Conservation (phyloP, 768 basidiomycete genomes). For the Pholiota molesta region DNA sequence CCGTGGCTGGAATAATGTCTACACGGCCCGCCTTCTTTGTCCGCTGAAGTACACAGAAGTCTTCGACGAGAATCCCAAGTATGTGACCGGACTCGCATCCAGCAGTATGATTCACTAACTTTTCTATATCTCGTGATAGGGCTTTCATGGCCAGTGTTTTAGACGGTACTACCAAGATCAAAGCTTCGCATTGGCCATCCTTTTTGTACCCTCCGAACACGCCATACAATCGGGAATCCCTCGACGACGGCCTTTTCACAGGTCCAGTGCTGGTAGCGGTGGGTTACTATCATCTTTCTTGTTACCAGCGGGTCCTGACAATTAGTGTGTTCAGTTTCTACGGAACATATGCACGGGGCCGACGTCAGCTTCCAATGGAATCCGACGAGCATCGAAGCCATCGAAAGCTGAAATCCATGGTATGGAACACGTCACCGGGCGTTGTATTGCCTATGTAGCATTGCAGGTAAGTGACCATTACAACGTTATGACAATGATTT, state of each 20-base stretch:
- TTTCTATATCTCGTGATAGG: neutral
- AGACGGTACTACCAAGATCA: neutral
- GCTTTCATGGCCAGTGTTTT: neutral
- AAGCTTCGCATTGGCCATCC: neutral
- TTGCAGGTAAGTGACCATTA: neutral
- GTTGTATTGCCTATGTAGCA: neutral
- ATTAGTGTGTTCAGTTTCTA: neutral
- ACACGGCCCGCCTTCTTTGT: neutral
- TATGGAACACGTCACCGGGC: neutral
- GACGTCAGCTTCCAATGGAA: neutral
- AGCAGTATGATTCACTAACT: neutral
- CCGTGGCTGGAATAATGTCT: neutral
- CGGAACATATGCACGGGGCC: neutral
- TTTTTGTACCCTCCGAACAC: neutral
- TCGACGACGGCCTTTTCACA: too few relatives aligned
- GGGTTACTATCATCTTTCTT: too few relatives aligned
- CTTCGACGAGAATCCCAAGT: neutral
- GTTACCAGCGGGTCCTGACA: neutral
- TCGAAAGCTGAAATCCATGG: neutral
- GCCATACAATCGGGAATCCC: neutral
- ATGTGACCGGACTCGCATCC: neutral
- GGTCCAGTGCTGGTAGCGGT: too few relatives aligned
- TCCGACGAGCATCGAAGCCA: neutral
- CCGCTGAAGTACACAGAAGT: neutral
- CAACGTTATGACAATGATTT: neutral